Percentiles rank a stretch among this genome's conserved stretches.
Evolutionary conservation across 164 flowering plant species (phyloP).

Genomic region (Brasenia schreberi): DNA sequence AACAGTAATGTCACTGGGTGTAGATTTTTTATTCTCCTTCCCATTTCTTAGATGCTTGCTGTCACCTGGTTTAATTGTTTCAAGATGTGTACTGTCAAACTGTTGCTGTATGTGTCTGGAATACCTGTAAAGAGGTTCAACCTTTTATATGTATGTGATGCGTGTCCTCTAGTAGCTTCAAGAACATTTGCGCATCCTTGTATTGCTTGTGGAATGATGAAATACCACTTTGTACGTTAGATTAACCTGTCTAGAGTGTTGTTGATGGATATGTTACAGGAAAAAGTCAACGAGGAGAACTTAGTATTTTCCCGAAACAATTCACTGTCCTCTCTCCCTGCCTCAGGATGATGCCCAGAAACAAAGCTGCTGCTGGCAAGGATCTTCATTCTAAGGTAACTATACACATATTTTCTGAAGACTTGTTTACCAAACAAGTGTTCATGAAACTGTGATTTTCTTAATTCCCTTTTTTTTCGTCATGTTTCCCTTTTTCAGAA

Average conservation of each 20-base stretch:
- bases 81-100: too few relatives aligned
- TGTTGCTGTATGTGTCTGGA: too few relatives aligned
- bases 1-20: too few relatives aligned
- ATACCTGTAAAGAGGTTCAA: too few relatives aligned
- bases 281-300: slow-evolving; percentile 82
- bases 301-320: slow-evolving; percentile 72
- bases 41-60: too few relatives aligned
- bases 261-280: slow-evolving; percentile 24
- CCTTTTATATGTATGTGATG: too few relatives aligned
- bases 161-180: too few relatives aligned
- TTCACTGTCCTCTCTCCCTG: slow-evolving; percentile 70
- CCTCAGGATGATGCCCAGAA: slow-evolving; percentile 94
- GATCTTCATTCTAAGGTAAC: slow-evolving; percentile 30
- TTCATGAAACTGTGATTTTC: not conserved
- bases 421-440: not conserved
- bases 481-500: slow-evolving; percentile 27
- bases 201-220: too few relatives aligned
- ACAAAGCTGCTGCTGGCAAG: slow-evolving; percentile 33
- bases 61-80: too few relatives aligned
- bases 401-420: not conserved
- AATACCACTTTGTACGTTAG: not conserved
- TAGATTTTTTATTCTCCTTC: too few relatives aligned
- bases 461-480: not conserved
- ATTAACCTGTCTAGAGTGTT: not conserved
- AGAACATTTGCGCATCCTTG: too few relatives aligned